Evolutionary conservation across 2,329 filamentous ascomycete species (phyloP).

Genomic region (Talaromyces sp.): DNA sequence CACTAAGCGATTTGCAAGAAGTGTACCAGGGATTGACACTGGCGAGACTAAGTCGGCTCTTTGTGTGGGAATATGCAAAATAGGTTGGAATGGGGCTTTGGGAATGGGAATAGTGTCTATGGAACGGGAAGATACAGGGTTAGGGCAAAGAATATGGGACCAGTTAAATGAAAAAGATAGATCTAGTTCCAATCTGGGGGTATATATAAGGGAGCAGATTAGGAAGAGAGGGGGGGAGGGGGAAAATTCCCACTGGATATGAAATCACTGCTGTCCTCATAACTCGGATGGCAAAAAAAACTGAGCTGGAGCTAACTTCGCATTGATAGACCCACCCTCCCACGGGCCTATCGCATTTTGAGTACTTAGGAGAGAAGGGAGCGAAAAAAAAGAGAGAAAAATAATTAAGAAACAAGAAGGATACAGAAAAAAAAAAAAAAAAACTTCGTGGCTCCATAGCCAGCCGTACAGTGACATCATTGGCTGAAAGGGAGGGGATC

Average conservation of each 20-base stretch:
- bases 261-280: constrained; percentile 16
- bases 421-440: neutral
- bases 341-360: neutral
- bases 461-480: constrained; percentile 26
- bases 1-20: neutral
- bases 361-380: no score
- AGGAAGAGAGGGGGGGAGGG: neutral
- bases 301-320: neutral
- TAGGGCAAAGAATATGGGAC: constrained; percentile 13
- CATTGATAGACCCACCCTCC: constrained; percentile 14
- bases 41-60: neutral
- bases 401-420: neutral
- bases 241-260: constrained; percentile 5
- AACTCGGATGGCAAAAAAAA: constrained; percentile 13
- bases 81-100: constrained; percentile 2
- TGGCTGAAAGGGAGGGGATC: constrained; percentile 16
- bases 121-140: constrained; percentile 14
- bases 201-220: constrained; percentile 12
- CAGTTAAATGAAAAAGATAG: neutral
- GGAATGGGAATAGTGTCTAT: constrained; percentile 6
- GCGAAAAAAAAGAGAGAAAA: neutral
- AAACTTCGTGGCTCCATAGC: constrained; percentile 7
- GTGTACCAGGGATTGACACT: constrained; percentile 9
- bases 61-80: constrained; percentile 6
- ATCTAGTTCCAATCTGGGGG: constrained; percentile 4